A percentile compares a stretch with the other conserved stretches of the same genome.
Conservation (phyloP, 495 filamentous ascomycete genomes). For the Podospora appendiculata region DNA sequence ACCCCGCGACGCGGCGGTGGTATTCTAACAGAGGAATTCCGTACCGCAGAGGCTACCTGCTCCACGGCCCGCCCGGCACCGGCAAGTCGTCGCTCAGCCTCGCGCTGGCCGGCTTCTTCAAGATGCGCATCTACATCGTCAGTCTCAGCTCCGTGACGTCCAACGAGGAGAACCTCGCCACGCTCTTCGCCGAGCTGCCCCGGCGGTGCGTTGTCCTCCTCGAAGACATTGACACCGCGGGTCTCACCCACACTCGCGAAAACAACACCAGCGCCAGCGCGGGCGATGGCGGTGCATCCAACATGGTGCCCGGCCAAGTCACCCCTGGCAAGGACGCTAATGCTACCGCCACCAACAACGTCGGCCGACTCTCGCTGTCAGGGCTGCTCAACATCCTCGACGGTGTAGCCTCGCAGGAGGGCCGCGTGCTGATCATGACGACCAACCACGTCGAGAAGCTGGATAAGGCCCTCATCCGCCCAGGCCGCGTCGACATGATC, state of each 20-base stretch:
- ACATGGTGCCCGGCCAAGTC: conserved; percentile 20
- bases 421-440: conserved; percentile 76
- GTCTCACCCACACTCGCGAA: conserved; percentile 54
- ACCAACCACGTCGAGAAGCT: conserved; percentile 73
- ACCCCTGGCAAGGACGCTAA: conserved; percentile 11
- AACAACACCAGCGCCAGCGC: conserved; percentile 11
- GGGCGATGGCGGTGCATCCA: conserved; percentile 4
- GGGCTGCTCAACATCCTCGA: conserved; percentile 74
- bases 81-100: conserved; percentile 55
- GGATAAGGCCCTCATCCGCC: conserved; percentile 67
- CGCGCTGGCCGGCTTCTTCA: conserved; percentile 63
- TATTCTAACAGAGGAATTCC: conserved; percentile 69
- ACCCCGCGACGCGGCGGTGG: conserved; percentile 68
- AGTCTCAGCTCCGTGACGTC: conserved; percentile 54
- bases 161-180: conserved; percentile 63
- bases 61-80: conserved; percentile 86
- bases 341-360: conserved; percentile 6
- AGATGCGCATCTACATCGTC: conserved; percentile 64
- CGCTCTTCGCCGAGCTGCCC: conserved; percentile 62
- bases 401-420: conserved; percentile 70
- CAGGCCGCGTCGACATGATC: conserved; percentile 70
- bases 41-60: conserved; percentile 73
- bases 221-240: conserved; percentile 67
- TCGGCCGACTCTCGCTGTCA: conserved; percentile 58
- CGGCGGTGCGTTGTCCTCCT: conserved; percentile 62